Percentiles rank a stretch among this genome's conserved stretches.
Conservation (phyloP, 257 asterid species). For the Jasminum sambac region DNA sequence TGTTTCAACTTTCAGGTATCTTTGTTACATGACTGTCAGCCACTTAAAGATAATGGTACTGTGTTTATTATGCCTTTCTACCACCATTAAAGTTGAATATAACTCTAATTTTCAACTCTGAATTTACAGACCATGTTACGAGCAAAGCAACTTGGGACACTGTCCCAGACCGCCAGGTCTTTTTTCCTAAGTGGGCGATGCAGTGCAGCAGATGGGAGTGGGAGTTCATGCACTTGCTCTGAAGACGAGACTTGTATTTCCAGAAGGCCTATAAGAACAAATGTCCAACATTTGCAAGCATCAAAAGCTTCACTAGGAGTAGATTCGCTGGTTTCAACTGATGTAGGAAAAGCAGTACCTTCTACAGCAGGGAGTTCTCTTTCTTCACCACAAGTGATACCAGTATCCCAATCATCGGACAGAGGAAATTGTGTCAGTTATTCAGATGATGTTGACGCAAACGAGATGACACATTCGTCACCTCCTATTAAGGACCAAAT, state of each 20-base stretch:
- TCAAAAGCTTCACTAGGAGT: constrained; percentile 55
- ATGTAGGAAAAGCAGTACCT: constrained; percentile 43
- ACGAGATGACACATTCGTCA: constrained; percentile 40
- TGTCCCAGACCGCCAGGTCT: constrained; percentile 87
- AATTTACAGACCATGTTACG: constrained; percentile 77
- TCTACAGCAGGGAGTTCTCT: constrained; percentile 33
- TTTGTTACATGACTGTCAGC: not conserved
- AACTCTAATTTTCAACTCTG: constrained; percentile 7
- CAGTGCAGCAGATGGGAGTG: constrained; percentile 77
- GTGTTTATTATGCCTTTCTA: not conserved
- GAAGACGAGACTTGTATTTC: constrained; percentile 80
- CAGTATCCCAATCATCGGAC: constrained; percentile 31
- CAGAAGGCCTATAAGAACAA: constrained; percentile 49
- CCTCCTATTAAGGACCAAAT: constrained; percentile 70
- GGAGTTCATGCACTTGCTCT: constrained; percentile 74
- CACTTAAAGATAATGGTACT: not conserved
- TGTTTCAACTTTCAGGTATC: too few species aligned
- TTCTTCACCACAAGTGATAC: constrained; percentile 36
- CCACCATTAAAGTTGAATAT: not conserved
- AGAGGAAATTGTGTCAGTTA: constrained; percentile 42
- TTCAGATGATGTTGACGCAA: constrained; percentile 38
- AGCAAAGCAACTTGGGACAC: constrained; percentile 77
- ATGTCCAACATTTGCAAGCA: constrained; percentile 38
- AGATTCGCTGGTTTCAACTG: constrained; percentile 48
- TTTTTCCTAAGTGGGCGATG: constrained; percentile 75